Evolutionary conservation across 768 basidiomycete genomes (phyloP), one percentile per base, ranked within the genome.

Genomic region (Lentinula sp.): DNA sequence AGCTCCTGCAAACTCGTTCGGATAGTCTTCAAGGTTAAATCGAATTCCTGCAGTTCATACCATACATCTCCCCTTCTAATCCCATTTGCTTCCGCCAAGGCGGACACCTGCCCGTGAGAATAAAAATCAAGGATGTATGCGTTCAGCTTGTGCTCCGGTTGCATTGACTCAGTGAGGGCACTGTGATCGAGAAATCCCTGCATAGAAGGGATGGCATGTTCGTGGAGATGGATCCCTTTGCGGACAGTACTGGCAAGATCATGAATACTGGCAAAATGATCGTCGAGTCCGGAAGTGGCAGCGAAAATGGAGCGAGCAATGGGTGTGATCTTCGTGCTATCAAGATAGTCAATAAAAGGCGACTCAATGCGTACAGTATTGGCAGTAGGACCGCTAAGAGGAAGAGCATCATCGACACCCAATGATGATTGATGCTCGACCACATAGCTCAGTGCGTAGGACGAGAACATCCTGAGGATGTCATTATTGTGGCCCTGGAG

Each of bases 61-160:
- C 87, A 88, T n/a, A 87, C 62, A 28, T 88, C 85, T 8, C 84
- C 85, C 4, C 72, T 68, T n/a, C 85, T 72, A 46, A 88, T 84
- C 1, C 78, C 83, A 55, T 88, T 88, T 4, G 84, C 83, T 0
- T 63, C 63, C 10, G 73, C 74, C 37, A 88, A 68, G 1, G 82
- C 73, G 2, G 70, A 66, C 6, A 74, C 72, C 66, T 86, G 85
- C 0, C 88, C 89, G 61, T 90, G 89, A 0, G 68, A 78, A 67
- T 81, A 88, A 71, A 88, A 91, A 66, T 91, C 89, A 49, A 82
- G 72, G 15, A 90, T 69, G 65, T 88, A 88, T 0, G 85, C 87
- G 62, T 90, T 89, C 49, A 88, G 74, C 52, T 70, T 65, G 52
- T 68, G 65, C 12, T 66, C 58, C 2, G 64, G 66, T 12, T 51